Evolutionary conservation across 2,329 filamentous ascomycete genomes (phyloP).

Genomic region (Talaromyces sp.): DNA sequence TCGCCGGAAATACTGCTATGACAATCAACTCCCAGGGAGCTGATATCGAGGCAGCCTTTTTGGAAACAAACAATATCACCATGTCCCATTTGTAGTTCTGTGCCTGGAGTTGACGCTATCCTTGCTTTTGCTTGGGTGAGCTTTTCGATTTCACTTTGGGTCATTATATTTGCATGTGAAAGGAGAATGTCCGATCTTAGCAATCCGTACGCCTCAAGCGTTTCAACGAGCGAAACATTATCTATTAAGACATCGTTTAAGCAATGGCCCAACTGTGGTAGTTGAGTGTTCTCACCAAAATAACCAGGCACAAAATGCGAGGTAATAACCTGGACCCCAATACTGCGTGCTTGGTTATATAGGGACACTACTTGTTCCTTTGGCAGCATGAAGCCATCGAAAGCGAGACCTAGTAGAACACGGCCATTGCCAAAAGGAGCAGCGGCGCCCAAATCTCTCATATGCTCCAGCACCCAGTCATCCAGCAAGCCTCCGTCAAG

Average conservation of each 20-base stretch:
- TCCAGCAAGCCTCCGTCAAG: neutral
- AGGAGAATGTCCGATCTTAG: neutral
- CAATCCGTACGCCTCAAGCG: constrained; percentile 10
- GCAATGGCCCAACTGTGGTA: neutral
- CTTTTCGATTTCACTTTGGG: neutral
- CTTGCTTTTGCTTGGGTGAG: neutral
- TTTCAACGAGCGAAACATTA: neutral
- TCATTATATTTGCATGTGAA: constrained; percentile 1
- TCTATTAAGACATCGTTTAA: neutral
- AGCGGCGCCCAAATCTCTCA: neutral
- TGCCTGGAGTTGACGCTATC: constrained; percentile 1
- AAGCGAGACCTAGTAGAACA: neutral
- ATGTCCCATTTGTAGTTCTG: constrained; percentile 5
- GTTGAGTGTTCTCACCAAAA: neutral
- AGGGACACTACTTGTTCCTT: neutral
- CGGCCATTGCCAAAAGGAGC: neutral
- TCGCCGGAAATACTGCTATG: neutral
- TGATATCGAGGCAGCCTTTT: neutral
- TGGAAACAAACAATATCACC: neutral
- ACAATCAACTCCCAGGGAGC: constrained; percentile 4
- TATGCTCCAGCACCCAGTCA: constrained; percentile 6
- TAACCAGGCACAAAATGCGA: constrained; percentile 3
- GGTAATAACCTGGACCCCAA: constrained; percentile 5
- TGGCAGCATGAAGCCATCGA: constrained; percentile 1
- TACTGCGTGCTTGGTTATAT: neutral